A percentile compares a stretch with the other conserved stretches of the same genome.
These are phyloP conservation scores for Lathyrus aphaca DNA, from an alignment of 306 rosid genomes.

Conservation along the genomic window DNA sequence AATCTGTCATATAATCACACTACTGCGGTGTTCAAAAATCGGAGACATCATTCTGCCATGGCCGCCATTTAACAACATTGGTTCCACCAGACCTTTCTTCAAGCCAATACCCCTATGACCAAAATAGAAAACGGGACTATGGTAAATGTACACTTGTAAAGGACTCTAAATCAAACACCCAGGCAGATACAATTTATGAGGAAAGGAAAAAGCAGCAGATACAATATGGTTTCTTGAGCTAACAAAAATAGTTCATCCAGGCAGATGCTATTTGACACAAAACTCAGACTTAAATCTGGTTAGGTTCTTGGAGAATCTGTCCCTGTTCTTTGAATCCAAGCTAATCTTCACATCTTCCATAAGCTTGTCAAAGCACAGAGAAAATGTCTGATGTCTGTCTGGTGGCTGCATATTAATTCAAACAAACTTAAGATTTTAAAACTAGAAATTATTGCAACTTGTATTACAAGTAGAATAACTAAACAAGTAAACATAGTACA, in stretches of 20 bases:
- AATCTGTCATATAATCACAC: not conserved
- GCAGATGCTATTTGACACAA: conserved; percentile 38
- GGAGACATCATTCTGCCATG: not conserved
- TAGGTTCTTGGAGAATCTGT: conserved; percentile 48
- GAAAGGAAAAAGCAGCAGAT: conserved; percentile 5
- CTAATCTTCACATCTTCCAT: conserved; percentile 47
- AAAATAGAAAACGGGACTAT: conserved; percentile 1
- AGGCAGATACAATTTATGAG: not conserved
- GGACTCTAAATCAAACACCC: not conserved
- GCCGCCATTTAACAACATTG: not conserved
- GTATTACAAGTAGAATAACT: conserved; percentile 4
- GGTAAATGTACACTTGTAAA: conserved; percentile 18
- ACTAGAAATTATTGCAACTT: conserved; percentile 18
- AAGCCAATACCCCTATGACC: not conserved
- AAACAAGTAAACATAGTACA: not conserved
- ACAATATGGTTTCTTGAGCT: not conserved
- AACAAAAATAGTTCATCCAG: conserved; percentile 8
- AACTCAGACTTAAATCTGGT: conserved; percentile 49
- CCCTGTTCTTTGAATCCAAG: conserved; percentile 52
- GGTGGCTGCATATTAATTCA: conserved; percentile 43
- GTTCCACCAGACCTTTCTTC: conserved; percentile 12
- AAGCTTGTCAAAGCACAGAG: conserved; percentile 51
- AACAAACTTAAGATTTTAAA: conserved; percentile 10
- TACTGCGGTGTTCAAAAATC: not conserved
- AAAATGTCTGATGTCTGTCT: conserved; percentile 46